Conservation (phyloP, 2,329 filamentous ascomycete species). For the Fusarium sp. region DNA sequence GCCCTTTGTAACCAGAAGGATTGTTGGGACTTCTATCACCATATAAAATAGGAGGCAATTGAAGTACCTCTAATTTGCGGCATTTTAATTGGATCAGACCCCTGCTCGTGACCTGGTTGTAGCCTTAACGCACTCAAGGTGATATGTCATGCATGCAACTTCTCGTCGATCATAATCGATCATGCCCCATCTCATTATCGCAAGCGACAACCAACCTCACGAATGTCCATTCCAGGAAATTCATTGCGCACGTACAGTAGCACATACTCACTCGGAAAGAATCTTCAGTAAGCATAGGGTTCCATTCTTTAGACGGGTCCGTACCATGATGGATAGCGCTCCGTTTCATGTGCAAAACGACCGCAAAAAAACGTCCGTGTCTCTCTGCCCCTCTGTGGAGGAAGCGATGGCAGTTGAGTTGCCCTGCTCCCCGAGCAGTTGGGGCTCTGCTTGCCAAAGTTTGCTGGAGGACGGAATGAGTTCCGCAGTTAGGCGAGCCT, state of each 20-base stretch:
- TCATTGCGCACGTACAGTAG: neutral
- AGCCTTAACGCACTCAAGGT: too few relatives aligned
- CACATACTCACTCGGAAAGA: neutral
- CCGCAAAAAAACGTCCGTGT: neutral
- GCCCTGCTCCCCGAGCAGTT: neutral
- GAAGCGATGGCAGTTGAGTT: neutral
- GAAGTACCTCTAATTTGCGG: too few relatives aligned
- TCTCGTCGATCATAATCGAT: conserved; percentile 1
- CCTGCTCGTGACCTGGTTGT: too few relatives aligned
- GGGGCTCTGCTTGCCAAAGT: conserved; percentile 11
- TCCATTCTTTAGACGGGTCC: neutral
- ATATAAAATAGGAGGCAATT: too few relatives aligned
- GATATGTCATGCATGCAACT: conserved; percentile 9
- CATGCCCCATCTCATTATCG: neutral
- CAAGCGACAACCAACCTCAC: neutral
- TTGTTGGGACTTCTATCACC: too few relatives aligned
- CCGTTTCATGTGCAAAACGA: conserved; percentile 34
- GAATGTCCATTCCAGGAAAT: neutral
- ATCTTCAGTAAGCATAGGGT: conserved; percentile 4
- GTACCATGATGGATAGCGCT: neutral
- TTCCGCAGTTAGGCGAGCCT: conserved; percentile 46
- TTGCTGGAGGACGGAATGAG: conserved; percentile 22
- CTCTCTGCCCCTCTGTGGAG: neutral
- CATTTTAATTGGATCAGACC: too few relatives aligned
- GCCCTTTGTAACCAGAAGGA: too few relatives aligned